Base-by-base conservation (phyloP, 129 eudicot species). In the Sambucus nigra region DNA sequence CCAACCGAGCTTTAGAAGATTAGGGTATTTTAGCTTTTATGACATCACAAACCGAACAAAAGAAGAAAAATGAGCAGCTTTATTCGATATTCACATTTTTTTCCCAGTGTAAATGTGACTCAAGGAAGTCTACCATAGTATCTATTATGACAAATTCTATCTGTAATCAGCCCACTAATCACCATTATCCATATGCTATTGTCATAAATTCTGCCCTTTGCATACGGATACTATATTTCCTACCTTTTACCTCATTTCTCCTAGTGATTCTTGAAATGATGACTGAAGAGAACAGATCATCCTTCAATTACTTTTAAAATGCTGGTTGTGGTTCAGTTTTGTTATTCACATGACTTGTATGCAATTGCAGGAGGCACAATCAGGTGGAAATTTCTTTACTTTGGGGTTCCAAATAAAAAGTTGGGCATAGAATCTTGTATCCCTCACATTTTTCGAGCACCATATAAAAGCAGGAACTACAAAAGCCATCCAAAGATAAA, bases 1-100 rank as follows among this genome's bases (percentile, higher is more conserved):
- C 15, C 48, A 52, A 63, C 60, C 7, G 24, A 26, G 22, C 69
- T 18, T n/a, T n/a, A 39, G 20, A 50, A 33, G 51, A 51, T 51
- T n/a, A 24, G 25, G 31, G 8, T 48, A 15, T 33, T 19, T 2
- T n/a, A 9, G 39, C 12, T 7, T 1, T n/a, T 25, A 51, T 21
- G 7, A 51, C 41, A 33, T 51, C 58, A 11, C 33, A 50, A 29
- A 19, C 21, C 51, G 12, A 21, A 4, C 20, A 12, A 39, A 24
- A 49, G 15, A 57, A 16, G 23, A 11, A 53, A 28, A 15, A 25
- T 46, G 7, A 3, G 29, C 25, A 35, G 38, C 20, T 14, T 21
- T 3, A 21, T 32, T 61, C 38, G 26, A 22, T 17, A 17, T 50
- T 20, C 41, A 22, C 40, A 5, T 14, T 17, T 60, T 41, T n/a